Base-by-base conservation (phyloP, 2,329 filamentous ascomycete species). In the Xylariaceae sp. region DNA sequence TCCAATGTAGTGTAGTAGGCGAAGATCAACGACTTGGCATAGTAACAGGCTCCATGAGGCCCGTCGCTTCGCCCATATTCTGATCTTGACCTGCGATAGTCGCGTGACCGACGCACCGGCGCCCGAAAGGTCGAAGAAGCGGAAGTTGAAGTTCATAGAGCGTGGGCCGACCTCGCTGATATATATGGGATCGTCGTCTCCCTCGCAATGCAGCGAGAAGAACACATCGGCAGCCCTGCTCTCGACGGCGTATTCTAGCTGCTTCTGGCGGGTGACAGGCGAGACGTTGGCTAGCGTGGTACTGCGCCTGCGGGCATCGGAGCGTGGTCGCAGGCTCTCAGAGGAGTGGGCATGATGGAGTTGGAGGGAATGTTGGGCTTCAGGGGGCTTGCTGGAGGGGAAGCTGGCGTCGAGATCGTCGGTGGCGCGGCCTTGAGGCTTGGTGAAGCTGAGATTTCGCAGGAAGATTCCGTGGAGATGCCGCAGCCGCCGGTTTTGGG, bases 131-230 rank as follows among this genome's bases (percentile, higher is more conserved):
- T 95, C 88, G 71, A 97, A 95, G 71, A 89, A 88, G 49, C 85
- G 85, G 72, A 96, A 97, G 67, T 88, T 91, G 64, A 94, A 94
- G 72, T 97, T 97, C 75, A 91, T 92, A n/a, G 89, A 86, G 68
- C 86, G 85, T 66, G 88, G 83, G 34, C 87, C 83, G 18, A 88
- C 80, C 75, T 97, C 93, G 70, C 92, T 96, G 67, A 96, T 84
- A 72, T 97, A 97, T n/a, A 97, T 76, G 0, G 93, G 92, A 13
- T 90, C 87, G 51, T 80, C 74, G 55, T 85, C 75, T 2, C 76
- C 82, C 1, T 83, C 77, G 51, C 87, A 83, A 73, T 97, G 92
- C 55, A 97, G 72, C 2, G 90, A 89, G 73, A 96, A 94, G 80
- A 96, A 97, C 13, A 88, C 86, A 74, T 97, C 89, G n/a, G 88